phyloP scores from a whole-genome alignment of 2,329 filamentous ascomycete species.

The Sphaerulina vaccinii region DNA sequence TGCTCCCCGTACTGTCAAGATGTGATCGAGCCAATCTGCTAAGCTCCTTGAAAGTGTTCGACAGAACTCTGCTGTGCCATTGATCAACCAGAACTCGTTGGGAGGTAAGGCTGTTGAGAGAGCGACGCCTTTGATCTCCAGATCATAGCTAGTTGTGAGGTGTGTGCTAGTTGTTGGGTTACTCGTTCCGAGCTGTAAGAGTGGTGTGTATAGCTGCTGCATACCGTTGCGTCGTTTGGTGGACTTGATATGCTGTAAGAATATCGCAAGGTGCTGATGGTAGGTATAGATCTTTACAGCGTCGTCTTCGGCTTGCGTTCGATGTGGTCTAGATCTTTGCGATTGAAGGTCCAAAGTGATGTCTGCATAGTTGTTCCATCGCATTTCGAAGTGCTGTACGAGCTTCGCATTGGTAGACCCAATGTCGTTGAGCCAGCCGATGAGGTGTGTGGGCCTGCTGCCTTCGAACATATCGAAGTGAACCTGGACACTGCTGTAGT shows the following conservation, averaged over 20 bases:
- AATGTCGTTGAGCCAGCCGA: conserved; percentile 18
- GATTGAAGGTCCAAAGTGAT: conserved; percentile 19
- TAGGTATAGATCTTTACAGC: too few species aligned
- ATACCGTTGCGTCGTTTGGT: background rate
- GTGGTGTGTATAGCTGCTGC: background rate
- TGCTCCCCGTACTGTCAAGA: background rate
- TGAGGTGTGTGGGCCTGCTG: background rate
- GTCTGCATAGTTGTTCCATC: conserved; percentile 23
- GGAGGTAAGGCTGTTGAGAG: background rate
- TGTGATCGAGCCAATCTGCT: conserved; percentile 5
- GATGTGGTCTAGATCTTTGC: background rate
- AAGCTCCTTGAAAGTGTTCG: conserved; percentile 9
- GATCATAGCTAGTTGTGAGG: conserved; percentile 3
- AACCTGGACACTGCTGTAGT: conserved; percentile 22
- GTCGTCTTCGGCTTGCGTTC: background rate
- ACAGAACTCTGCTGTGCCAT: conserved; percentile 22
- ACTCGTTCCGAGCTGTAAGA: background rate
- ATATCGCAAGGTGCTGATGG: too few species aligned
- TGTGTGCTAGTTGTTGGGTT: conserved; percentile 5
- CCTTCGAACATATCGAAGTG: conserved; percentile 15
- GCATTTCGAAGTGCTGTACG: conserved; percentile 17
- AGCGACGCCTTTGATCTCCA: conserved; percentile 16
- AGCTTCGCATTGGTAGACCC: conserved; percentile 16
- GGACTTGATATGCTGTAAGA: too few species aligned
- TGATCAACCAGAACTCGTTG: conserved; percentile 17